Evolutionary conservation across 2,329 filamentous ascomycete genomes (phyloP).

Genomic region (Aureobasidium sp.): DNA sequence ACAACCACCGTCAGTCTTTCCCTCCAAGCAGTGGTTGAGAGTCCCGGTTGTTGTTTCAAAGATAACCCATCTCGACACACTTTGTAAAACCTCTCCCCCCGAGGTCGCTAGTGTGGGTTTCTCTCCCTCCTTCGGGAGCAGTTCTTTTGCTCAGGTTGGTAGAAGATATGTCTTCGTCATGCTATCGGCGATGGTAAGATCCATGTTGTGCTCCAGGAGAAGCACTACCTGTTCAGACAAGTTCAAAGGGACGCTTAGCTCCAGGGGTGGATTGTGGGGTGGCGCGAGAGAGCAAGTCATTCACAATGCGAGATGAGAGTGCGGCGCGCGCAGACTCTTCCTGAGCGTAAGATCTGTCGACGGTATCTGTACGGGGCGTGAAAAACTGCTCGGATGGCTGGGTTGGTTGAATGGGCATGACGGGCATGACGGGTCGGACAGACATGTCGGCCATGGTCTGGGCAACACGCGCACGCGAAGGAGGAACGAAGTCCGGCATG

Average conservation of each 20-base stretch:
- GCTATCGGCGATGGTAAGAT: not conserved
- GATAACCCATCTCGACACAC: not conserved
- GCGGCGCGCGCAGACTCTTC: not conserved
- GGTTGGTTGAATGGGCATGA: not conserved
- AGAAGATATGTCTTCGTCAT: not conserved
- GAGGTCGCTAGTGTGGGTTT: not conserved
- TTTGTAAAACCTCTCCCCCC: not conserved
- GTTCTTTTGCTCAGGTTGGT: not conserved
- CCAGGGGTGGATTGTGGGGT: constrained; percentile 3
- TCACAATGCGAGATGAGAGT: not conserved
- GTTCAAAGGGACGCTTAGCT: constrained; percentile 7
- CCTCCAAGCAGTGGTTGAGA: not conserved
- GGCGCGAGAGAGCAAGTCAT: not conserved
- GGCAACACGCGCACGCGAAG: constrained; percentile 3
- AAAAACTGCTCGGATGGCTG: not conserved
- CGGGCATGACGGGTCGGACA: not conserved
- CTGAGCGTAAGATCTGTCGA: not conserved
- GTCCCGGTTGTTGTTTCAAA: not conserved
- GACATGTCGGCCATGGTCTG: constrained; percentile 5
- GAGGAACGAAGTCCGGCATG: constrained; percentile 1
- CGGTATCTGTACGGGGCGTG: not conserved
- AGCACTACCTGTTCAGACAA: not conserved
- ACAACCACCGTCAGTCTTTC: not conserved
- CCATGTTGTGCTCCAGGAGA: not conserved
- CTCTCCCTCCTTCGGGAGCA: not conserved